Evolutionary conservation across 2,329 filamentous ascomycete species (phyloP).

Genomic region (Immersiporthe knoxdaviesiana): DNA sequence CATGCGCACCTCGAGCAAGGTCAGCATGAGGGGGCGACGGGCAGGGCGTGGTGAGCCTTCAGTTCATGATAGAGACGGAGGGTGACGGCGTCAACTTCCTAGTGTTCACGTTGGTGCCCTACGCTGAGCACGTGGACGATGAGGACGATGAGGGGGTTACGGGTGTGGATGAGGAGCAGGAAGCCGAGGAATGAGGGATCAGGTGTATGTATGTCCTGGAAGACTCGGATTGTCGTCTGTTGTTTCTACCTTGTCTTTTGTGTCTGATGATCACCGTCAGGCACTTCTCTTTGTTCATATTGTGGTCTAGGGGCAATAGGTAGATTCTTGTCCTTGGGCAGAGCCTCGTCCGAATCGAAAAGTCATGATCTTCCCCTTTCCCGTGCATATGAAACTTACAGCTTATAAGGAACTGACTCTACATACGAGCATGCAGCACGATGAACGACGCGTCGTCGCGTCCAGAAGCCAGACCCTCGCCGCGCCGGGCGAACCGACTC

Average conservation of each 20-base stretch:
- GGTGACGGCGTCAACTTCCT: conserved; percentile 71
- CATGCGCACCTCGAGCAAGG: conserved; percentile 92
- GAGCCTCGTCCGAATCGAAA: not conserved
- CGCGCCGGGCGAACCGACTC: not conserved
- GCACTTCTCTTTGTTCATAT: not conserved
- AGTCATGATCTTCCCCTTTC: not conserved
- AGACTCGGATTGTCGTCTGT: not conserved
- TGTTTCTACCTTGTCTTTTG: not conserved
- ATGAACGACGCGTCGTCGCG: not conserved
- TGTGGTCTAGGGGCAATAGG: not conserved
- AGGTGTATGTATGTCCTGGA: not conserved
- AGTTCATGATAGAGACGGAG: conserved; percentile 94
- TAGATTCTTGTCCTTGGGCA: not conserved
- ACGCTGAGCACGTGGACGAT: conserved; percentile 64
- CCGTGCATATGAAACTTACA: not conserved
- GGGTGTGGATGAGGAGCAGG: conserved; percentile 40
- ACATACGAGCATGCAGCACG: not conserved
- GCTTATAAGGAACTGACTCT: not conserved
- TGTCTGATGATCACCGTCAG: not conserved
- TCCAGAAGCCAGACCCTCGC: not conserved
- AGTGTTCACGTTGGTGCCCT: conserved; percentile 82
- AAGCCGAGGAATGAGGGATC: conserved; percentile 30
- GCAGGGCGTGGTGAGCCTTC: conserved; percentile 88
- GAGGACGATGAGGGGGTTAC: conserved; percentile 50
- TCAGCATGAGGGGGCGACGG: conserved; percentile 86